phyloP scores from a whole-genome alignment of 805 yeast species.

The Ogataea kodamae region DNA sequence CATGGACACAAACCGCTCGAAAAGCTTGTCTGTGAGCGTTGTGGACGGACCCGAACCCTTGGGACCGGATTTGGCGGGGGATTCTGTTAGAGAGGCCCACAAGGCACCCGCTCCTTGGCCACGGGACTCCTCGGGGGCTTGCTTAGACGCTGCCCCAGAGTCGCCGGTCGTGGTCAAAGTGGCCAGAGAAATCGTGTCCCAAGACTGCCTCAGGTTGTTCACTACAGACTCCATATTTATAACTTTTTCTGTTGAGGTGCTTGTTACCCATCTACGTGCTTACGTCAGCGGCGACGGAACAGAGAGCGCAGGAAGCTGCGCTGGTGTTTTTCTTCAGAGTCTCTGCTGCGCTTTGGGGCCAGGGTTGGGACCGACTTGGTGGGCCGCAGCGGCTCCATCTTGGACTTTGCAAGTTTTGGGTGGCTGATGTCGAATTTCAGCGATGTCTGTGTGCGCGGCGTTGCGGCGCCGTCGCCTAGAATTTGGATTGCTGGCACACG shows the following conservation, averaged over 20 bases:
- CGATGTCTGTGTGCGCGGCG: slow-evolving; percentile 22
- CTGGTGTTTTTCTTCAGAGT: slow-evolving; percentile 9
- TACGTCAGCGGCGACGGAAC: slow-evolving; percentile 12
- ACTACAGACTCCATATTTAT: slow-evolving; percentile 29
- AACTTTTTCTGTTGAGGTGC: slow-evolving; percentile 4
- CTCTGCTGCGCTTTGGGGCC: slow-evolving; percentile 2
- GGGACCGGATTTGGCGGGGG: slow-evolving; percentile 5
- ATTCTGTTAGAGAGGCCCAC: slow-evolving; percentile 19
- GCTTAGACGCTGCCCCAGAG: background rate
- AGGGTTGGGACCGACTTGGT: slow-evolving; percentile 4
- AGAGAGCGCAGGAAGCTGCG: slow-evolving; percentile 21
- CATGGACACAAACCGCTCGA: slow-evolving; percentile 69
- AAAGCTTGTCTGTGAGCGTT: slow-evolving; percentile 58
- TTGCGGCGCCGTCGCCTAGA: slow-evolving; percentile 15
- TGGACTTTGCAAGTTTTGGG: slow-evolving; percentile 17
- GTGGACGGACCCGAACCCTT: slow-evolving; percentile 9
- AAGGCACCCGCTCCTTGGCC: slow-evolving; percentile 11
- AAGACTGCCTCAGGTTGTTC: slow-evolving; percentile 26
- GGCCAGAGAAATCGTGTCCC: slow-evolving; percentile 24
- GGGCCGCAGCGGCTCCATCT: slow-evolving; percentile 5
- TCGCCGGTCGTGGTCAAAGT: slow-evolving; percentile 6
- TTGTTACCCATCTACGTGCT: slow-evolving; percentile 3
- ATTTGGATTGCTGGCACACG: slow-evolving; percentile 16
- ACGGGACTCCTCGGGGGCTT: slow-evolving; percentile 5
- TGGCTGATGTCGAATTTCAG: slow-evolving; percentile 23